Evolutionary conservation across 1,284 basidiomycete species (phyloP).

Genomic region (Inonotus hispidus): DNA sequence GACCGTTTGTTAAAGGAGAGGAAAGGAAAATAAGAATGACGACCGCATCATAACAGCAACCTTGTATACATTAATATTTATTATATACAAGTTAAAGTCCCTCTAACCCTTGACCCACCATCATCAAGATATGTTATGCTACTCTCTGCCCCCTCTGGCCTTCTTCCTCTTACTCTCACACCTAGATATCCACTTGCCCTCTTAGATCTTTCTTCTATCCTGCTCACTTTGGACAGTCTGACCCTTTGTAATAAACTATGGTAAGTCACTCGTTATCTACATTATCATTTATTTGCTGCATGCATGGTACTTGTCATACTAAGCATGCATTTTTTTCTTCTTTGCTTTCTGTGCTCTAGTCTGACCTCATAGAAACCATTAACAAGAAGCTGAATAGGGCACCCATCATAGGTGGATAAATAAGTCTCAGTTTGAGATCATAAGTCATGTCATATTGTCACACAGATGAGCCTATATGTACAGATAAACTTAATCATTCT

Average conservation of each 20-base stretch:
- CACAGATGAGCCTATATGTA: constrained; percentile 23
- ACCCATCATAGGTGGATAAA: constrained; percentile 75
- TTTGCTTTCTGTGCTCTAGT: constrained; percentile 29
- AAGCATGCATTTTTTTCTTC: constrained; percentile 2
- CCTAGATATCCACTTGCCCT: no score
- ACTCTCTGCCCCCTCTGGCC: no score
- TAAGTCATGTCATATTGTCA: constrained; percentile 41
- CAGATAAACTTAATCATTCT: constrained; percentile 18
- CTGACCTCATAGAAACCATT: constrained; percentile 69
- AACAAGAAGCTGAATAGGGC: constrained; percentile 76
- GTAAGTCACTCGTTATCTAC: constrained; percentile 9
- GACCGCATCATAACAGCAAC: no score
- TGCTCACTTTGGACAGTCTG: background rate
- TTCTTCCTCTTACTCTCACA: no score
- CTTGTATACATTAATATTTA: no score
- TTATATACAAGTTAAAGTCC: no score
- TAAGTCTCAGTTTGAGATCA: constrained; percentile 76
- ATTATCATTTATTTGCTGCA: constrained; percentile 16
- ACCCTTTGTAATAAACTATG: constrained; percentile 1
- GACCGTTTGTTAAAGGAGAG: no score
- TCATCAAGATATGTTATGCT: no score
- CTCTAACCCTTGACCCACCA: no score
- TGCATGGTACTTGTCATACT: constrained; percentile 15
- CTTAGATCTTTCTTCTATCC: no score
- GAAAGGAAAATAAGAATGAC: no score